These are phyloP conservation scores for Crataegus laevigata DNA, from an alignment of 306 rosid species.

Conservation along the genomic window DNA sequence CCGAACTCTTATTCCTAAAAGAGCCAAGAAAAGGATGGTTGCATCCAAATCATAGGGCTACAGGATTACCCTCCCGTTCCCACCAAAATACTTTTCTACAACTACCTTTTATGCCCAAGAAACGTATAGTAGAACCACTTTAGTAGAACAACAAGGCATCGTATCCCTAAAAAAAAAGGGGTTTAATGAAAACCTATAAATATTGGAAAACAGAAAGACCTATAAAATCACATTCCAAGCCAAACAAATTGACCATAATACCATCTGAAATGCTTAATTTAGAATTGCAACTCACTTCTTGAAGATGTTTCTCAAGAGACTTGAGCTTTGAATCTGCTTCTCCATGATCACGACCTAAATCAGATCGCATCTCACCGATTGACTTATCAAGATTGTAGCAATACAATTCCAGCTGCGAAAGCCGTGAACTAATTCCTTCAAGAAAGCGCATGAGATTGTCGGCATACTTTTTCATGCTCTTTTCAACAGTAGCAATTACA, in stretches of 20 bases:
- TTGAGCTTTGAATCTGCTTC: conserved; percentile 70
- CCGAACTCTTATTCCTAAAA: neutral
- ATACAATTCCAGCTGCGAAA: conserved; percentile 79
- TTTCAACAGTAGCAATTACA: conserved; percentile 65
- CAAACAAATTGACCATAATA: neutral
- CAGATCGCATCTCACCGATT: conserved; percentile 85
- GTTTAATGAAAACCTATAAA: neutral
- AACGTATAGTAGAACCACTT: neutral
- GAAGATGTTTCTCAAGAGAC: conserved; percentile 71
- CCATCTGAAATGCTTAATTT: neutral
- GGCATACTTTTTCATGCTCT: conserved; percentile 66
- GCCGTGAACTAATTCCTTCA: conserved; percentile 79
- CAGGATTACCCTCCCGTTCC: neutral
- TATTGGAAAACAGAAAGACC: neutral
- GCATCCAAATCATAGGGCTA: neutral
- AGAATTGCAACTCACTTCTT: conserved; percentile 53
- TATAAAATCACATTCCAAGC: neutral
- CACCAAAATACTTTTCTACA: neutral
- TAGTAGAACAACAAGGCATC: neutral
- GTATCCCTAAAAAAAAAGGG: neutral
- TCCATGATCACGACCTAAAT: conserved; percentile 60
- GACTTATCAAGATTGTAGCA: conserved; percentile 92
- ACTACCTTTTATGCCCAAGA: neutral
- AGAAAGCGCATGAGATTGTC: conserved; percentile 80
- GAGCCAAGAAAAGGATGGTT: neutral